Evolutionary conservation across 176 grass and related monocot genomes (phyloP).

Genomic region (Secale cereale): DNA sequence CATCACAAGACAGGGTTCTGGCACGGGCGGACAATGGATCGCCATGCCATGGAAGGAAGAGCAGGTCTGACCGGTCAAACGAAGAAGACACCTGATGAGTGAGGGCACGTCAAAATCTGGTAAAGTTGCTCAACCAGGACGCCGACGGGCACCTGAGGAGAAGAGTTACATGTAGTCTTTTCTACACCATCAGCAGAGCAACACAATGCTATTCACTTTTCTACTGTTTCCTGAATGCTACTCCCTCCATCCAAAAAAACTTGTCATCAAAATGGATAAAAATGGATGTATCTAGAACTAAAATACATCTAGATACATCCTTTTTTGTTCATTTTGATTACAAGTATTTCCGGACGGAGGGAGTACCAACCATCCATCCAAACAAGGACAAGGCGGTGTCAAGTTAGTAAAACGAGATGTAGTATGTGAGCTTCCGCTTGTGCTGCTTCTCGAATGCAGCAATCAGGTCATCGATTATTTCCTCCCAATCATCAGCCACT

Average conservation of each 20-base stretch:
- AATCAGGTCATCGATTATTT: conserved; percentile 49
- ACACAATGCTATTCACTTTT: not conserved
- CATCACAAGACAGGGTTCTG: not conserved
- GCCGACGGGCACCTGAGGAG: not conserved
- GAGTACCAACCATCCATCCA: no score
- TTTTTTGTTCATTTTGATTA: no score
- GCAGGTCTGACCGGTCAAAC: conserved; percentile 22
- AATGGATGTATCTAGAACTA: no score
- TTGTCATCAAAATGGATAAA: no score
- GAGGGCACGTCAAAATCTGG: not conserved
- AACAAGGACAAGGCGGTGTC: not conserved
- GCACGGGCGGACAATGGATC: conserved; percentile 28
- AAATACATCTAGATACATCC: no score
- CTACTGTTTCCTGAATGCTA: not conserved
- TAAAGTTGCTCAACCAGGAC: not conserved
- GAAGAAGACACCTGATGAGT: not conserved
- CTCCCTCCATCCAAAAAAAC: no score
- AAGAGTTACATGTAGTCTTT: not conserved
- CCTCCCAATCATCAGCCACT: conserved; percentile 36
- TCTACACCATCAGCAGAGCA: not conserved
- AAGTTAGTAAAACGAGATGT: conserved; percentile 40
- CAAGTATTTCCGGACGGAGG: no score
- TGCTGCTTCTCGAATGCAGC: conserved; percentile 46
- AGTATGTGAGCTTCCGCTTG: conserved; percentile 42
- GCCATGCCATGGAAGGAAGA: not conserved